phyloP scores from a whole-genome alignment of 139 green algal genomes.

The Tetradesmus obliquus region DNA sequence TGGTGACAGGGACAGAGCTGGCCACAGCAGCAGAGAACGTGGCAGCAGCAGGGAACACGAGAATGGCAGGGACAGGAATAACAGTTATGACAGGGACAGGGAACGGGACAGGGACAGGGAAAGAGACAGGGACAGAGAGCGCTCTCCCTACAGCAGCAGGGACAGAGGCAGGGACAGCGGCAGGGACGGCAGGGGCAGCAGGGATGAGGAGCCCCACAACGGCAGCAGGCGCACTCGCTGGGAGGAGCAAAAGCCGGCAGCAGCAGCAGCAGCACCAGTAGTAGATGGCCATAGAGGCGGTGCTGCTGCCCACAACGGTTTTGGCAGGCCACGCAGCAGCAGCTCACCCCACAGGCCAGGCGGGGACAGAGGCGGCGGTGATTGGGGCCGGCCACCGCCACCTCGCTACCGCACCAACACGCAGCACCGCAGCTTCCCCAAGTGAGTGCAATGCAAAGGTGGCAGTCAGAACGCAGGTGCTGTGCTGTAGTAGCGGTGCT shows the following conservation, averaged over 20 bases:
- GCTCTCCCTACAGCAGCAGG: background rate
- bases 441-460: background rate
- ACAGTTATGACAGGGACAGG: background rate
- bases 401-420: constrained; percentile 5
- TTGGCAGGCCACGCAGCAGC: background rate
- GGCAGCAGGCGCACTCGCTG: background rate
- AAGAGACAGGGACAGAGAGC: background rate
- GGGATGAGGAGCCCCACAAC: background rate
- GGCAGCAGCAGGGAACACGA: background rate
- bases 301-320: background rate
- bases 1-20: background rate
- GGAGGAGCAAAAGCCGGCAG: background rate
- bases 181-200: background rate
- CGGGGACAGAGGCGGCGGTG: background rate
- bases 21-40: background rate
- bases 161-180: background rate
- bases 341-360: background rate
- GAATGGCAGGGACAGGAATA: background rate
- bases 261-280: background rate
- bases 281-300: background rate
- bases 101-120: background rate
- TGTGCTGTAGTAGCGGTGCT: background rate
- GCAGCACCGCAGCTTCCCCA: constrained; percentile 1
- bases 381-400: constrained; percentile 23
- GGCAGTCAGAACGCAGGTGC: background rate